Conservation (phyloP, 1,284 basidiomycete genomes). For the Sporisorium reilianum region DNA sequence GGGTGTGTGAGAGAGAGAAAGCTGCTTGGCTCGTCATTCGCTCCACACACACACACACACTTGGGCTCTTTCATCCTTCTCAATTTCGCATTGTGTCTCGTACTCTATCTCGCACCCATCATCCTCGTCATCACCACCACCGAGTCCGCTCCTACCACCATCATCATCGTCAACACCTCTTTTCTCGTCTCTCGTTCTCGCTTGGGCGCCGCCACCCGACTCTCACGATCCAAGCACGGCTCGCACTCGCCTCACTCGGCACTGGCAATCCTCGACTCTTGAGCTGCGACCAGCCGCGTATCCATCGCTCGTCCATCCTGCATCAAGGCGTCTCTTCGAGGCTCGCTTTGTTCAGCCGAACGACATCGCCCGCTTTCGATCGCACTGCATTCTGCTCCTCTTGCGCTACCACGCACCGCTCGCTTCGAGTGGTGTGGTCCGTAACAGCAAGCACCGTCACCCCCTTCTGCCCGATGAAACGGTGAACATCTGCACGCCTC, state of each 20-base stretch:
- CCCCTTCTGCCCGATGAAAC: background rate
- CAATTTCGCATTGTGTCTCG: background rate
- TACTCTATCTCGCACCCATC: background rate
- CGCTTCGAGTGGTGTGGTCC: background rate
- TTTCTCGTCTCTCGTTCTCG: background rate
- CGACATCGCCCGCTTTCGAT: background rate
- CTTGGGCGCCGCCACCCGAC: background rate
- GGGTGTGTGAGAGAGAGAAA: too few species aligned
- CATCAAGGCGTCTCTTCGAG: background rate
- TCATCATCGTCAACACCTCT: background rate
- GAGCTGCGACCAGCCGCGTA: background rate
- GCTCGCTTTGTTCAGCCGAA: background rate
- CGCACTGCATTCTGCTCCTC: background rate
- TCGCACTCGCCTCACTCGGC: background rate
- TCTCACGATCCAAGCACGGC: background rate
- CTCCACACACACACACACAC: background rate
- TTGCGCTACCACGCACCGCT: background rate
- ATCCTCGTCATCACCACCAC: too few species aligned
- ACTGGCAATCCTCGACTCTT: background rate
- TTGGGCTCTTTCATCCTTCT: background rate
- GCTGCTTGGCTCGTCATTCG: slow-evolving; percentile 1
- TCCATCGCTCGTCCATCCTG: background rate
- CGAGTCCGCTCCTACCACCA: background rate
- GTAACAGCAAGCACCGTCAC: background rate
- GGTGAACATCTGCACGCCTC: background rate